A percentile compares a stretch with the other conserved stretches of the same genome.
phyloP scores from a whole-genome alignment of 2,329 filamentous ascomycete genomes.

The Aspergillus bombycis region DNA sequence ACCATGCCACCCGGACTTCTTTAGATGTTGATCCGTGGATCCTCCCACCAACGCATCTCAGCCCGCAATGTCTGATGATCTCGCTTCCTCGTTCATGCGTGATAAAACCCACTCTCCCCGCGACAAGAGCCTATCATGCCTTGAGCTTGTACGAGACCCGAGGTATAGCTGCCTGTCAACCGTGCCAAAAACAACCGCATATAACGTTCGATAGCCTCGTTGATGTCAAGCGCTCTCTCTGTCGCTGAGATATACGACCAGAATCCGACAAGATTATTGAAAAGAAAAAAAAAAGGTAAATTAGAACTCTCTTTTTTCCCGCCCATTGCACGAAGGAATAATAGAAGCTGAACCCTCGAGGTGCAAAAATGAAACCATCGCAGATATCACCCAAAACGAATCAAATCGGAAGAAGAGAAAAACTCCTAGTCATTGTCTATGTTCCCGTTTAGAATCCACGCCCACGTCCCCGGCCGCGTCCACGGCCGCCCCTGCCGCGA shows the following conservation, averaged over 20 bases:
- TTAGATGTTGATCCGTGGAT: background rate
- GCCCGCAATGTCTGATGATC: background rate
- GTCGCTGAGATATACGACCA: background rate
- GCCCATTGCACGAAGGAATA: slow-evolving; percentile 1
- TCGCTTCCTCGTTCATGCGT: background rate
- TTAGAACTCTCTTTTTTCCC: slow-evolving; percentile 5
- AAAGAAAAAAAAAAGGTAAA: slow-evolving; percentile 5
- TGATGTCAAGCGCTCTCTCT: background rate
- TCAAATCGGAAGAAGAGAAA: slow-evolving; percentile 22
- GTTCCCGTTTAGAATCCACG: slow-evolving; percentile 26
- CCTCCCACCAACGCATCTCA: background rate
- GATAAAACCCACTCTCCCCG: background rate
- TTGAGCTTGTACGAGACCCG: background rate
- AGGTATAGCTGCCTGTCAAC: background rate
- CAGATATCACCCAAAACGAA: slow-evolving; percentile 26
- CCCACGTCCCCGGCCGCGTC: slow-evolving; percentile 54
- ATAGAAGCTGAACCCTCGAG: slow-evolving; percentile 1
- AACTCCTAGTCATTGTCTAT: slow-evolving; percentile 16
- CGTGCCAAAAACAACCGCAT: background rate
- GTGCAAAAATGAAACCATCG: slow-evolving; percentile 8
- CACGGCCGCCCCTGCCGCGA: slow-evolving; percentile 54
- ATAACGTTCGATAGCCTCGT: background rate
- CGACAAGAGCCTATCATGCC: background rate
- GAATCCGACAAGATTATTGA: slow-evolving; percentile 1
- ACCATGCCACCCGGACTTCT: background rate